A percentile compares a stretch with the other conserved stretches of the same genome.
Conservation (phyloP, 2,329 filamentous ascomycete genomes). For the Echinosphaeria canescens region DNA sequence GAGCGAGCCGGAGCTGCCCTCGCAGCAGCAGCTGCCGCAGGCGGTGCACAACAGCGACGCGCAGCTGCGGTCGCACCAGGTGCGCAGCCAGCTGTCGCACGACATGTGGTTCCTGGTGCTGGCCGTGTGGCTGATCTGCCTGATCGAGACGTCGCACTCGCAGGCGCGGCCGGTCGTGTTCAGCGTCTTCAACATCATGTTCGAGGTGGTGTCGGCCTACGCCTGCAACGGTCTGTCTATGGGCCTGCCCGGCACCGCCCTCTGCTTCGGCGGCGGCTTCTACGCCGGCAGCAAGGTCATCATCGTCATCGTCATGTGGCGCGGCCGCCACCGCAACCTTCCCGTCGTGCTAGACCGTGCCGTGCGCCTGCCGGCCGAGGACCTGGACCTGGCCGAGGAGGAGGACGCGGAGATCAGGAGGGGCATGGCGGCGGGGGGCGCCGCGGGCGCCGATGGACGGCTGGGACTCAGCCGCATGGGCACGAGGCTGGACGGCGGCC, state of each 20-base stretch:
- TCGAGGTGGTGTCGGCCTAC: constrained; percentile 33
- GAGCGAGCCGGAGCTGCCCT: too few relatives aligned
- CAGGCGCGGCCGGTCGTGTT: constrained; percentile 25
- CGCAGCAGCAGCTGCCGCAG: too few relatives aligned
- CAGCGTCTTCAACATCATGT: constrained; percentile 34
- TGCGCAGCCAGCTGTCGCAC: constrained; percentile 37
- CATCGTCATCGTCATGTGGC: constrained; percentile 30
- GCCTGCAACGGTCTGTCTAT: constrained; percentile 36
- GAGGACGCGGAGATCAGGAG: constrained; percentile 16
- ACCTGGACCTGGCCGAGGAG: constrained; percentile 16
- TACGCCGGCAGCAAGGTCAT: constrained; percentile 31
- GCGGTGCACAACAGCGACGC: too few relatives aligned
- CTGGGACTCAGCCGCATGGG: too few relatives aligned
- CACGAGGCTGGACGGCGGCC: too few relatives aligned
- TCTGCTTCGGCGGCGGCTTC: constrained; percentile 32
- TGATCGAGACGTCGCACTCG: constrained; percentile 33
- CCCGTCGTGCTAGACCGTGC: constrained; percentile 33
- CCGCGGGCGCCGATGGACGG: too few relatives aligned
- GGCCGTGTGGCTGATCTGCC: constrained; percentile 34
- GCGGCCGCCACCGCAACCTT: constrained; percentile 29
- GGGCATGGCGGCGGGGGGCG: constrained; percentile 10
- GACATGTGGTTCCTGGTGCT: constrained; percentile 43
- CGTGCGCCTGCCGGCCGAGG: constrained; percentile 15
- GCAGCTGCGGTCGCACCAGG: too few relatives aligned
- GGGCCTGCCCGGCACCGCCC: constrained; percentile 25